Evolutionary conservation across 1,284 basidiomycete species (phyloP), one percentile per base, ranked within the genome.

Genomic region (Sparassis latifolia): DNA sequence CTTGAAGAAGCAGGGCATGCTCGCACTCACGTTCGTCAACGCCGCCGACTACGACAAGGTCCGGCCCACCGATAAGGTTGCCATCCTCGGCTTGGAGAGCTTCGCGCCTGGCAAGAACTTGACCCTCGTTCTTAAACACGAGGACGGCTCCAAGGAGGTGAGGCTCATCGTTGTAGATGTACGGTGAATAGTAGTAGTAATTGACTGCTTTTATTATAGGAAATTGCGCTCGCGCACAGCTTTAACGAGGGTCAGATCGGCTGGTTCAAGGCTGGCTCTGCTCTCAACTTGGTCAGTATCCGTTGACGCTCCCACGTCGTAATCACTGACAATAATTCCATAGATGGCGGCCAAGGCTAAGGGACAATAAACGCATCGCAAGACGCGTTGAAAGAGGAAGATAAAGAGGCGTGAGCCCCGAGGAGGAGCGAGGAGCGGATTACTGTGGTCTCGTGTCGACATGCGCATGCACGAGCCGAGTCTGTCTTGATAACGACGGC

Each of bases 1-100:
- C 82, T 77, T 96, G 79, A 96, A 96, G 87, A 97, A 94, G 80
- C 91, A 94, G 76, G 91, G 91, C 60, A 92, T 95, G 89, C 89
- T 96, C 55, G 90, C 92, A 2, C 73, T 95, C 58, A 95, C 90
- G 56, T 96, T 97, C 68, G 86, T 72, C 54, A 79, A 97, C 75
- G 78, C 87, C 9, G 89, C 79, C 55, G 94, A 97, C 72, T 97
- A 97, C 71, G 90, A 96, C 67, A 91, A 89, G 75, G 70, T 96
- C 60, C 78, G 76, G 62, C 88, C 92, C 29, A 76, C 77, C 58
- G 93, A 97, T 75, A 84, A 81, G 66, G 84, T 97, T 54, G 84
- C 86, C 62, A 91, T 97, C 65, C 69, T 86, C 53, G 93, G 92
- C 52, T 75, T 97, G 51, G 83, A 92, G 66, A 76, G 74, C 56